These are phyloP conservation scores for Phylloporus sp. DNA, from an alignment of 768 basidiomycete species.

Conservation along the genomic window DNA sequence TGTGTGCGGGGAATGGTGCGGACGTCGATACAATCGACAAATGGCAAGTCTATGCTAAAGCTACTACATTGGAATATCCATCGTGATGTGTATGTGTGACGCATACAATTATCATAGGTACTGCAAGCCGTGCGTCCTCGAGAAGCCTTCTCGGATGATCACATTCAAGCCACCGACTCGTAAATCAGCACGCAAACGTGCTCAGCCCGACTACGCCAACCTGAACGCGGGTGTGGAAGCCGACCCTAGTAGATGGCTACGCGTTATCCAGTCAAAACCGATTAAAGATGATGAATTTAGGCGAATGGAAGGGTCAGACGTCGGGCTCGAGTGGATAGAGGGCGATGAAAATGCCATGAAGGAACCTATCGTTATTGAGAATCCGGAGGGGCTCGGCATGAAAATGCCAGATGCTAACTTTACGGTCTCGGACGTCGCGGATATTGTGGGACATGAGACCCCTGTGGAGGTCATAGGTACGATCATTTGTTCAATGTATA, in stretches of 20 bases:
- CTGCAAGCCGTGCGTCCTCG: constrained; percentile 57
- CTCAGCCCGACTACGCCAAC: constrained; percentile 74
- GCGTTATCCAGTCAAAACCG: constrained; percentile 61
- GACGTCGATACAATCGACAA: constrained; percentile 69
- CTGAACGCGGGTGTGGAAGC: constrained; percentile 60
- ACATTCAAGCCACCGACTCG: constrained; percentile 75
- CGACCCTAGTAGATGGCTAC: constrained; percentile 59
- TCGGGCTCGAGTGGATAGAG: constrained; percentile 73
- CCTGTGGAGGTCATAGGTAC: constrained; percentile 90
- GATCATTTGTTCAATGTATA: constrained; percentile 14
- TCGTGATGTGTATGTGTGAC: constrained; percentile 14
- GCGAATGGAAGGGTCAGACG: constrained; percentile 59
- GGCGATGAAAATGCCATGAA: constrained; percentile 66
- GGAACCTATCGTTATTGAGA: constrained; percentile 79
- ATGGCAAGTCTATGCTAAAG: constrained; percentile 47
- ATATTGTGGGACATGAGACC: constrained; percentile 69
- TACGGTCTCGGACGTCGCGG: constrained; percentile 75
- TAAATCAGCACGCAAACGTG: constrained; percentile 73
- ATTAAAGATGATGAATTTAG: constrained; percentile 61
- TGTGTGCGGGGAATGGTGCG: constrained; percentile 63
- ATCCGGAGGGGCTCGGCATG: constrained; percentile 82
- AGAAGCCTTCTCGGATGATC: constrained; percentile 57
- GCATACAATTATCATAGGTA: constrained; percentile 45
- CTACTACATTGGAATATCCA: constrained; percentile 10
- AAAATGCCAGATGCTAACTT: constrained; percentile 73